Conservation (phyloP, 257 asterid species). For the Hygrophila difformis region DNA sequence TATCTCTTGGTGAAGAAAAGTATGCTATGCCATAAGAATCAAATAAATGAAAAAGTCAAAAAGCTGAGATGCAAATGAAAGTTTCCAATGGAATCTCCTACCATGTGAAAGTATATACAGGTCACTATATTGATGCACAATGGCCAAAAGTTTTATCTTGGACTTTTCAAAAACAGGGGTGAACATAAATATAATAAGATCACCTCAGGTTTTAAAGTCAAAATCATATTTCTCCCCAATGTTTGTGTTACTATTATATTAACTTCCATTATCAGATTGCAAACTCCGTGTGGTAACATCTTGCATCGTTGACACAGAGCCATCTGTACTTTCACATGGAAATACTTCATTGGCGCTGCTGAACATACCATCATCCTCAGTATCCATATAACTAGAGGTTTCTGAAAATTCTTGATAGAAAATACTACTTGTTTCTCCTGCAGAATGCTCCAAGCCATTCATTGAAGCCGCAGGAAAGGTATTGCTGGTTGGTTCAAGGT, state of each 20-base stretch:
- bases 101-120: too few species aligned
- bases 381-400: constrained; percentile 18
- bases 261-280: background rate
- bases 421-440: constrained; percentile 14
- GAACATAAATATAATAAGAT: too few species aligned
- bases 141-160: too few species aligned
- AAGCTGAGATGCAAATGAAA: too few species aligned
- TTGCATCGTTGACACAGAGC: background rate
- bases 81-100: too few species aligned
- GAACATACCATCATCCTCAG: constrained; percentile 20
- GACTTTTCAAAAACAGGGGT: too few species aligned
- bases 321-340: constrained; percentile 20
- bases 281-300: background rate
- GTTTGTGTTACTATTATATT: background rate
- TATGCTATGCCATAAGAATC: too few species aligned
- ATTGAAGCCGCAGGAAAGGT: constrained; percentile 9
- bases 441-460: constrained; percentile 15
- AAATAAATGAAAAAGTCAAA: too few species aligned
- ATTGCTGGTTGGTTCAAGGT: constrained; percentile 6
- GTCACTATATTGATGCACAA: too few species aligned
- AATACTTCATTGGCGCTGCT: constrained; percentile 20
- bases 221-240: background rate
- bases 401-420: constrained; percentile 30
- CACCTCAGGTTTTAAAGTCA: too few species aligned
- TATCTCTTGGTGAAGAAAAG: too few species aligned